Percentiles rank a stretch among this genome's conserved stretches.
These are phyloP conservation scores for Musa schizocarpa DNA, from an alignment of 176 grass and related monocot species.

Conservation along the genomic window DNA sequence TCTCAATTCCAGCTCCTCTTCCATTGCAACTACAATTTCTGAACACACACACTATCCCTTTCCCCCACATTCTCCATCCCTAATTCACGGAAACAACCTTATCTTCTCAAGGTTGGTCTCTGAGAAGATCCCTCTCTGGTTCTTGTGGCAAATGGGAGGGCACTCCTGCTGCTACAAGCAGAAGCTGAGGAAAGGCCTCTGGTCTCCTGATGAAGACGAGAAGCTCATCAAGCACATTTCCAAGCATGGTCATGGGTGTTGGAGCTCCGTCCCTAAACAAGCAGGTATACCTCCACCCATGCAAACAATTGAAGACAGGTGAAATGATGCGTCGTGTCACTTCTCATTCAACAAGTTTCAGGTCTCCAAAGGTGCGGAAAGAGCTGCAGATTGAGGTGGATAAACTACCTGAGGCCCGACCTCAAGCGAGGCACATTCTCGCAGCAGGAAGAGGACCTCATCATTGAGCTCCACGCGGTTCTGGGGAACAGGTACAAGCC, in stretches of 20 bases:
- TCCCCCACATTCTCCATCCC: background rate
- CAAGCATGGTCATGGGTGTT: constrained; percentile 19
- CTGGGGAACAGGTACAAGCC: constrained; percentile 53
- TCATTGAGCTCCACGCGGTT: constrained; percentile 26
- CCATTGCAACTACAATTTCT: background rate
- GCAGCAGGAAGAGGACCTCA: constrained; percentile 20
- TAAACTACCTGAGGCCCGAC: constrained; percentile 24
- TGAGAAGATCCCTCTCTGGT: background rate
- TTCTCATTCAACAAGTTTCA: constrained; percentile 4
- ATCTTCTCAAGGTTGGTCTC: no score
- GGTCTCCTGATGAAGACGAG: constrained; percentile 23
- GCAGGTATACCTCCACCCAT: constrained; percentile 1
- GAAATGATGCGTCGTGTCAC: background rate
- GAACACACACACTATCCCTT: background rate
- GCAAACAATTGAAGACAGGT: no score
- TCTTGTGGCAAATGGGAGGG: constrained; percentile 6
- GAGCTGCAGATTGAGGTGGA: constrained; percentile 21
- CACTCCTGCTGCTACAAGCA: constrained; percentile 28
- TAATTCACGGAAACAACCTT: background rate
- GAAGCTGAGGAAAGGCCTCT: constrained; percentile 18
- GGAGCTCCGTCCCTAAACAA: constrained; percentile 21
- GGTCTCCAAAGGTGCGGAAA: constrained; percentile 22
- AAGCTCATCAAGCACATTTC: constrained; percentile 17
- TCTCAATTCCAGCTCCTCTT: background rate
- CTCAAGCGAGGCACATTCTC: constrained; percentile 24